Evolutionary conservation across 345 rosid genomes (phyloP).

Genomic region (Hypericum perforatum): DNA sequence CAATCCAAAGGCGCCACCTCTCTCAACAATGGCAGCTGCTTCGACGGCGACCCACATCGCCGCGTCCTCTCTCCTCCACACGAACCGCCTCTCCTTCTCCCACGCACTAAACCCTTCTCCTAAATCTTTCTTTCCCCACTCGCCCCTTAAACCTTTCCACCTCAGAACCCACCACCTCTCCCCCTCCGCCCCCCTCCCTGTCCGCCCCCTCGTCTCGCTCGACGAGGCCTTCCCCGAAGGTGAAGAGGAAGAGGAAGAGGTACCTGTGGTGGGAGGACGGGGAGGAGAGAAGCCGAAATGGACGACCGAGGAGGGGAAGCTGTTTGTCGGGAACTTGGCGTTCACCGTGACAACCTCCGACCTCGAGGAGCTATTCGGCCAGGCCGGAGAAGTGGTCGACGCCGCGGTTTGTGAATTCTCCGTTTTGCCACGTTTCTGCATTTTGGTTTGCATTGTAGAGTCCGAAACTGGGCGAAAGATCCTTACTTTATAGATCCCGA

Average conservation of each 20-base stretch:
- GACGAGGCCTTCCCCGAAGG: constrained; percentile 21
- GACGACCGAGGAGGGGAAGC: constrained; percentile 43
- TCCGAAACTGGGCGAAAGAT: neutral
- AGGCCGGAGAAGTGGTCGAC: constrained; percentile 61
- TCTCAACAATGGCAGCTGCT: constrained; percentile 26
- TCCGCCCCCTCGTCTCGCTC: constrained; percentile 26
- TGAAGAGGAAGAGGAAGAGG: constrained; percentile 20
- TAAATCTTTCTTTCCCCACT: constrained; percentile 14
- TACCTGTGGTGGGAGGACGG: neutral
- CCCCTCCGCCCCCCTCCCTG: constrained; percentile 21
- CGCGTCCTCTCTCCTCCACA: constrained; percentile 22
- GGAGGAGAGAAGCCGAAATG: constrained; percentile 13
- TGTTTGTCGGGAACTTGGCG: constrained; percentile 80
- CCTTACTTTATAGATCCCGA: neutral
- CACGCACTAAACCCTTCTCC: constrained; percentile 9
- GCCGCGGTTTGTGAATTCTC: constrained; percentile 43
- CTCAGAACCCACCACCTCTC: constrained; percentile 21
- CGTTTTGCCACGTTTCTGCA: neutral
- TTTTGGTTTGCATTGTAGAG: neutral
- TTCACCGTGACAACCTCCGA: constrained; percentile 59
- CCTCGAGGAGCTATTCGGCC: constrained; percentile 47
- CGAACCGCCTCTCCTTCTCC: constrained; percentile 20
- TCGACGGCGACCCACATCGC: constrained; percentile 10
- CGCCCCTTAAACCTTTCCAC: constrained; percentile 32
- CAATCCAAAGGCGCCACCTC: neutral